phyloP scores from a whole-genome alignment of 352 stramenopile species.

The Phytophthora macrochlamydospora region DNA sequence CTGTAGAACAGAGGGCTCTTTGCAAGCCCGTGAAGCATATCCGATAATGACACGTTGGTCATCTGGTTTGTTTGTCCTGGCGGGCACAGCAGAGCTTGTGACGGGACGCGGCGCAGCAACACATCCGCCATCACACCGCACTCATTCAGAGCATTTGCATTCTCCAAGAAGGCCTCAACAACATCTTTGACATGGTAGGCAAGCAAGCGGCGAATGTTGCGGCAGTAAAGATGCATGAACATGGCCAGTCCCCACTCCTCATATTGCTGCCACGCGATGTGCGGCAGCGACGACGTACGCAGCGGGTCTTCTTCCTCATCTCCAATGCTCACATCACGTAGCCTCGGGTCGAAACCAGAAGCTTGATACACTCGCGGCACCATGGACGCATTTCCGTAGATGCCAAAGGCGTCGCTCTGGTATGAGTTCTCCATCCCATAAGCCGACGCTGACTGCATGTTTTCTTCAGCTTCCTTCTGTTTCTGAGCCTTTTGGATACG shows the following conservation, averaged over 20 bases:
- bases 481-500: conserved; percentile 62
- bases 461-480: conserved; percentile 55
- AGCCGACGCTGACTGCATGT: conserved; percentile 45
- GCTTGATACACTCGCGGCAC: conserved; percentile 83
- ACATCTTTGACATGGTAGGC: conserved; percentile 88
- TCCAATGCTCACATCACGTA: conserved; percentile 57
- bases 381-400: conserved; percentile 74
- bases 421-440: conserved; percentile 58
- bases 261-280: conserved; percentile 77
- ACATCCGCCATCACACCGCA: conserved; percentile 83
- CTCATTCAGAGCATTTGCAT: conserved; percentile 79
- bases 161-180: conserved; percentile 81
- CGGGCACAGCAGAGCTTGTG: conserved; percentile 77
- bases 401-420: conserved; percentile 63
- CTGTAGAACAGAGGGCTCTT: conserved; percentile 78
- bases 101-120: conserved; percentile 67
- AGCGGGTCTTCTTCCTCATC: conserved; percentile 77
- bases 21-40: conserved; percentile 73
- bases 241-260: conserved; percentile 80
- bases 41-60: conserved; percentile 81
- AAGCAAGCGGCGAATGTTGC: conserved; percentile 80
- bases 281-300: conserved; percentile 71
- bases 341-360: conserved; percentile 77
- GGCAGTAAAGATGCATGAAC: conserved; percentile 89
- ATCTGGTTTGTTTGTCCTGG: conserved; percentile 75